Percentiles rank a stretch among this genome's conserved stretches.
Conservation (phyloP, 2,329 filamentous ascomycete genomes). For the Allantophomopsis cytisporea region DNA sequence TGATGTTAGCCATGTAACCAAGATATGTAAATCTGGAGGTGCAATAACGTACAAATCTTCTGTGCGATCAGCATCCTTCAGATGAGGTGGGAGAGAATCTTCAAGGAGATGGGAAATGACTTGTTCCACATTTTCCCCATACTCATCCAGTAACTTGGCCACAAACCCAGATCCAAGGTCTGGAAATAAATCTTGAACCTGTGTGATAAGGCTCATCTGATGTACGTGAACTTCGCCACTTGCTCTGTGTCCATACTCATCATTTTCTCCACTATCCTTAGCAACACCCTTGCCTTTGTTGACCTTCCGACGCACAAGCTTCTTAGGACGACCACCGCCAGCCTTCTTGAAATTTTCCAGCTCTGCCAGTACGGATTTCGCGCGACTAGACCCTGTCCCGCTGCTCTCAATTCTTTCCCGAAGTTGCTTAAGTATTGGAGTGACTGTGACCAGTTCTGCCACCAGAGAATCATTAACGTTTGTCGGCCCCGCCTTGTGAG, state of each 20-base stretch:
- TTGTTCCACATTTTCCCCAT: conserved; percentile 62
- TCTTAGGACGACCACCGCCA: conserved; percentile 36
- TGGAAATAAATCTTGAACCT: conserved; percentile 89
- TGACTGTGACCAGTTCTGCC: conserved; percentile 67
- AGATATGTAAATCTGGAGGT: not conserved
- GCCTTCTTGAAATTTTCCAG: conserved; percentile 46
- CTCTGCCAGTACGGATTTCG: conserved; percentile 44
- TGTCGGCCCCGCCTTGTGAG: conserved; percentile 40
- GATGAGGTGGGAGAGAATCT: conserved; percentile 55
- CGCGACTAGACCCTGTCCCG: conserved; percentile 35
- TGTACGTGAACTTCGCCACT: conserved; percentile 45
- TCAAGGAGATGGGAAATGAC: conserved; percentile 75
- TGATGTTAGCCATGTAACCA: conserved; percentile 4
- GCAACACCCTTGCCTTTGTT: conserved; percentile 51
- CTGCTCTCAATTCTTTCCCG: conserved; percentile 35
- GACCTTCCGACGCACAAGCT: conserved; percentile 35
- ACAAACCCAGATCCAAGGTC: conserved; percentile 76
- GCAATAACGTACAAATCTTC: conserved; percentile 30
- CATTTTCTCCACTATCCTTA: conserved; percentile 17
- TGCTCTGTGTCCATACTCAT: conserved; percentile 16
- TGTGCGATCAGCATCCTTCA: conserved; percentile 47
- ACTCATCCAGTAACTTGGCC: conserved; percentile 65
- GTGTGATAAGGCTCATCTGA: conserved; percentile 70
- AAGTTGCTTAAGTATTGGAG: conserved; percentile 57
- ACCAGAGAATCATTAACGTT: conserved; percentile 61